Base-by-base conservation (phyloP, 2,329 filamentous ascomycete genomes). In the Rhinocladiella mackenziei region DNA sequence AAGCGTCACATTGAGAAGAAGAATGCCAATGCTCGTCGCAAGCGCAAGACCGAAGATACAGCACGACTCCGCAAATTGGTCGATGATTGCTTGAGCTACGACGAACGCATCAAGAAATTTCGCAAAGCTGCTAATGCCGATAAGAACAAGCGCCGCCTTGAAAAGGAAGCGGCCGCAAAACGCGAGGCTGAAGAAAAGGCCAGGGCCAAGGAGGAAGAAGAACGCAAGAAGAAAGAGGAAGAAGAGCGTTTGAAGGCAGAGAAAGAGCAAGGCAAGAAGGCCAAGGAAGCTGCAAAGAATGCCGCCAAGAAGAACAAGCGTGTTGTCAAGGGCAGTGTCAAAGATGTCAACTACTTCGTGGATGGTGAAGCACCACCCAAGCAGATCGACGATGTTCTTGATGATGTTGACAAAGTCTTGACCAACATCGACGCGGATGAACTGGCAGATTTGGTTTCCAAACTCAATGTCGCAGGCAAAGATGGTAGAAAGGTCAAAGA, bases 281-380 rank as follows among this genome's bases (percentile, higher is more conserved):
- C 86, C 50, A 98, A 97, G 76, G 92, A 98, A 71, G 91, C 91
- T 2, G 92, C 92, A 46, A 98, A 98, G 82, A 96, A 89, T 63
- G 92, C 92, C 10, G 85, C 92, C 61, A 98, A 98, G 85, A 98
- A 98, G 86, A 98, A 98, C 80, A 96, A 96, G 80, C 88, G 92
- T 75, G 85, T 97, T 35, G 82, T 98, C 59, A 89, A 94, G 69
- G 83, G 81, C 51, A 89, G 86, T 55, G 86, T 91, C 70, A 98
- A 98, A 78, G 92, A 98, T 57, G 89, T 86, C 61, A 96, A 96
- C 77, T 98, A 98, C 81, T 96, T 98, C 67, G 76, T 75, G 45
- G 73, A 73, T 43, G 84, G 82, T 42, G 84, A 89, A 48, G 72
- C 83, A 18, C 77, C 84, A n/a, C 75, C 86, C 10, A 28, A 50